Evolutionary conservation across 2,329 filamentous ascomycete species (phyloP), one percentile per base, ranked within the genome.

Genomic region (Rhynchosporium agropyri): DNA sequence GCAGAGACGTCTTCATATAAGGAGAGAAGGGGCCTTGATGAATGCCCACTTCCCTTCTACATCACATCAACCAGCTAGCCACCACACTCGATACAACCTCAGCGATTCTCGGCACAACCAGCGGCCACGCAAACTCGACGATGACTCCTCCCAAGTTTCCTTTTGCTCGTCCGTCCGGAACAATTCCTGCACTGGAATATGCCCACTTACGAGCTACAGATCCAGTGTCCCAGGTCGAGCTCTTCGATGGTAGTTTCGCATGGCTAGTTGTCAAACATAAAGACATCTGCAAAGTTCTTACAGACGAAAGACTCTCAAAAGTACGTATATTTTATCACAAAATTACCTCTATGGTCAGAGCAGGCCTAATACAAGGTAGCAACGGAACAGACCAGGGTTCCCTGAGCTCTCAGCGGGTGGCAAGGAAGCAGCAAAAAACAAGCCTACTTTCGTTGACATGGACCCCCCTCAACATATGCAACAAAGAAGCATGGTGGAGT

Each of bases 371-470:
- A 13, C 15, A 28, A n/a, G 54, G 12, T n/a, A 68, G 75, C 78
- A 79, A 62, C 75, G 78, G 5, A 75, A 69, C 15, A 71, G 78
- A 1, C 73, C 76, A 1, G 80, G 80, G 0, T 82, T 82, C 58
- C 80, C 80, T 0, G 80, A 82, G 64, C 75, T 82, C 57, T 77
- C 73, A 58, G 75, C 77, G 9, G 78, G 80, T 12, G 80, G 79
- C 7, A 81, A 79, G 64, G 72, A 74, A 43, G 80, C 80, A 7
- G 79, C 77, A n/a, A 79, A 80, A 65, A 78, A 76, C 43, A 79
- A 77, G 61, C 78, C 80, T 12, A 82, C 79, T 0, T 82, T 82
- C 67, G 80, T 82, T 4, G 79, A 82, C 66, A 81, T 82, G 78
- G 79, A 82, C 63, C 70, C 78, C 3, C 80, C 80, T 0, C 75